Evolutionary conservation across 306 rosid genomes (phyloP), one percentile per base, ranked within the genome.

Genomic region (Castanopsis chinensis): DNA sequence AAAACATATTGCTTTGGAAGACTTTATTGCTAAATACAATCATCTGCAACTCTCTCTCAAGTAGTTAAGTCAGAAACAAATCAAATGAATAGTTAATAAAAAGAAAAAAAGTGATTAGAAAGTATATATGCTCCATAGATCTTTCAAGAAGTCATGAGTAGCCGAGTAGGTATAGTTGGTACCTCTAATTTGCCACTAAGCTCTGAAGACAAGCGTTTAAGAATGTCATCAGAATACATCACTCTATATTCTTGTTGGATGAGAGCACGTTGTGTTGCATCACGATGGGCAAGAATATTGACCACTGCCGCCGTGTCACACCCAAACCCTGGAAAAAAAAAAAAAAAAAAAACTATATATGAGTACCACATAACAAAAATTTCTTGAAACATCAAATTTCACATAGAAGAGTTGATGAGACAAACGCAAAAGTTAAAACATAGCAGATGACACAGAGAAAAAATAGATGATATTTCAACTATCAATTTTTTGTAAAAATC

Each of bases 101-200:
- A 35, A 41, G 70, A n/a, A 28, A 30, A 3, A 6, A 15, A 64
- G 15, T 6, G 17, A 6, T 28, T 23, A 23, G 33, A 64, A 18
- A 32, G 21, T 28, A 64, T 3, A 64, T 8, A 32, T 8, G 12
- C 71, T 65, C 71, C 23, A 32, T 5, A 7, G 23, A 17, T n/a
- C 21, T 32, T 15, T 49, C 51, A 25, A 55, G 2, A 69, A 69
- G 41, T n/a, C 37, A 64, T 5, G 13, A 67, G 52, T 6, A 28
- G 0, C 32, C 3, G 2, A 67, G 72, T 9, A 28, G 0, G 17
- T 28, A 4, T 15, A 23, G 23, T 81, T 76, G 23, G 43, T 69
- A 93, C 97, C 97, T 94, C 90, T 58, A 90, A 68, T 54, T 92
- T 78, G 76, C 92, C 97, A 75, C 84, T 69, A 58, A 94, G 97